Conservation (phyloP, 176 grass and related monocot species). For the Tuctoria greenei region DNA sequence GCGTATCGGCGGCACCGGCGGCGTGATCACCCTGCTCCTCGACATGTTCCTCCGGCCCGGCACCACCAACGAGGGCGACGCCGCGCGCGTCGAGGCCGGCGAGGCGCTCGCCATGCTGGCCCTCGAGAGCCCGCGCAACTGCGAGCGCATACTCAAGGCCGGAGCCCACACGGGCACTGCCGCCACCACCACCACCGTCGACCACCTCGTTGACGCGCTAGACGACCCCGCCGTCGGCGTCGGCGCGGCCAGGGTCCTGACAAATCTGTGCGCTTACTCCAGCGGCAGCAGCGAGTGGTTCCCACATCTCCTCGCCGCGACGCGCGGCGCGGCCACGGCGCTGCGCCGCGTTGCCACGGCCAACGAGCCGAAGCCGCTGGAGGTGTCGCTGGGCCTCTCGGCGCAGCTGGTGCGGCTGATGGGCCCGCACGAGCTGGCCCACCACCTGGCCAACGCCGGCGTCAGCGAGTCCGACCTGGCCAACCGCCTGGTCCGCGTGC, state of each 20-base stretch:
- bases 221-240: slow-evolving; percentile 18
- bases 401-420: slow-evolving; percentile 46
- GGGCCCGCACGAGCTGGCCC: slow-evolving; percentile 27
- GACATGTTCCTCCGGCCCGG: slow-evolving; percentile 45
- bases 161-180: not conserved
- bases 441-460: slow-evolving; percentile 16
- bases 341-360: slow-evolving; percentile 20
- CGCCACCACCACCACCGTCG: slow-evolving; percentile 7
- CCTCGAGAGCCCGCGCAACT: slow-evolving; percentile 65
- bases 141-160: slow-evolving; percentile 48
- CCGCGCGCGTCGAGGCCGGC: slow-evolving; percentile 55
- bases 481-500: slow-evolving; percentile 33
- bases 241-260: slow-evolving; percentile 50
- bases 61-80: slow-evolving; percentile 9
- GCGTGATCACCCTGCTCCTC: slow-evolving; percentile 61
- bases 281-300: slow-evolving; percentile 13
- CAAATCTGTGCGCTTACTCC: slow-evolving; percentile 58
- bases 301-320: slow-evolving; percentile 28
- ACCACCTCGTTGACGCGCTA: slow-evolving; percentile 43
- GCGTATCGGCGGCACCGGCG: slow-evolving; percentile 62
- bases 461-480: slow-evolving; percentile 25
- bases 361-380: slow-evolving; percentile 28
- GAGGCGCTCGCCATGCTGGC: slow-evolving; percentile 82
- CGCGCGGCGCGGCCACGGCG: slow-evolving; percentile 32
- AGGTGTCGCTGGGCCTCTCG: slow-evolving; percentile 54